phyloP scores from a whole-genome alignment of 306 rosid species.

The Ceratonia siliqua region DNA sequence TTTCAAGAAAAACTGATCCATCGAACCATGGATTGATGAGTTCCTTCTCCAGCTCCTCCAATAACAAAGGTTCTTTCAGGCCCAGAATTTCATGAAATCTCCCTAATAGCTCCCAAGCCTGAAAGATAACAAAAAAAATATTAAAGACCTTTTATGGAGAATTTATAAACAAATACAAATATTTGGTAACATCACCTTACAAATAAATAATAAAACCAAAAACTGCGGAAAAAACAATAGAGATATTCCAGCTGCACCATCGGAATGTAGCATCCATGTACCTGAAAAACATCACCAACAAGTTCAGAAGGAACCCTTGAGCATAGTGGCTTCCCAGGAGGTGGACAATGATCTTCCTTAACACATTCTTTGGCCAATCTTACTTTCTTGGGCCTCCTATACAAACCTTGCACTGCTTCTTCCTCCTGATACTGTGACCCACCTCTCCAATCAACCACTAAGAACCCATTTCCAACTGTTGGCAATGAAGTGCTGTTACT shows the following conservation, averaged over 20 bases:
- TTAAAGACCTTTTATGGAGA: slow-evolving; percentile 18
- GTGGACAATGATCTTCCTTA: slow-evolving; percentile 58
- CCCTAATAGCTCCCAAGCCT: slow-evolving; percentile 81
- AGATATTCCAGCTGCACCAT: slow-evolving; percentile 17
- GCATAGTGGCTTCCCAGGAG: slow-evolving; percentile 84
- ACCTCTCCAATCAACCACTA: slow-evolving; percentile 54
- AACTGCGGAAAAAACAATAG: slow-evolving; percentile 3
- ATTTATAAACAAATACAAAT: no score
- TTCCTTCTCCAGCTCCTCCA: slow-evolving; percentile 84
- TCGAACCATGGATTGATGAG: slow-evolving; percentile 87
- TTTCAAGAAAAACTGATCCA: slow-evolving; percentile 51
- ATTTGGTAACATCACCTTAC: no score
- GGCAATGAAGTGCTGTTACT: slow-evolving; percentile 49
- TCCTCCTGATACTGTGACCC: slow-evolving; percentile 57
- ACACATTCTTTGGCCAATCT: slow-evolving; percentile 42
- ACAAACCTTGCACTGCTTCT: slow-evolving; percentile 52
- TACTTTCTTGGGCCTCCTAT: slow-evolving; percentile 55
- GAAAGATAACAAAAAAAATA: slow-evolving; percentile 31
- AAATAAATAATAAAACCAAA: slow-evolving; percentile 29
- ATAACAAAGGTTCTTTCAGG: slow-evolving; percentile 59
- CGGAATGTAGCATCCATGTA: slow-evolving; percentile 37
- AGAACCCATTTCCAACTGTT: slow-evolving; percentile 81
- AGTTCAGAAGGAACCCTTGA: slow-evolving; percentile 65
- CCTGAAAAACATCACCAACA: slow-evolving; percentile 92
- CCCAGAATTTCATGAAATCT: slow-evolving; percentile 78